phyloP scores from a whole-genome alignment of 2,329 filamentous ascomycete species.

The Penicillium verrucosum region DNA sequence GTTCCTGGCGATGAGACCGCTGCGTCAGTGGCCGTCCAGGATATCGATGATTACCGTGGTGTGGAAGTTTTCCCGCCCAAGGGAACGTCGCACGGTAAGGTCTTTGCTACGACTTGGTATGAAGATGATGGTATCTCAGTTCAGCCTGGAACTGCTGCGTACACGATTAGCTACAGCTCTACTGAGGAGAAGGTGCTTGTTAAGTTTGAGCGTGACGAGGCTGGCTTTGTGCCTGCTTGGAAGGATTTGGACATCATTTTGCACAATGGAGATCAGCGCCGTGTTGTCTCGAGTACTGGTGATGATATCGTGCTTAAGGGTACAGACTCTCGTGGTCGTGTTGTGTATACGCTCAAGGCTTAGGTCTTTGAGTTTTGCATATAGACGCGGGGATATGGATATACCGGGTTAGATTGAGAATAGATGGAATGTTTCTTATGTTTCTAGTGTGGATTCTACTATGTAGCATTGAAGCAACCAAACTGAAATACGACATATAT shows the following conservation, averaged over 20 bases:
- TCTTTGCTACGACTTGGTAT: slow-evolving; percentile 48
- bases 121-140: slow-evolving; percentile 58
- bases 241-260: slow-evolving; percentile 50
- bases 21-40: slow-evolving; percentile 39
- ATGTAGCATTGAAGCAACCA: no score
- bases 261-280: slow-evolving; percentile 49
- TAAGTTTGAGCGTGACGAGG: slow-evolving; percentile 39
- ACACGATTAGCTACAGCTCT: slow-evolving; percentile 45
- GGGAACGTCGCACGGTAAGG: slow-evolving; percentile 38
- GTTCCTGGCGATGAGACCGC: slow-evolving; percentile 51
- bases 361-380: slow-evolving; percentile 2
- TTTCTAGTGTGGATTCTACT: no score
- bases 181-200: slow-evolving; percentile 47
- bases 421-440: no score
- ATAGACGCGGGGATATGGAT: background rate
- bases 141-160: slow-evolving; percentile 40
- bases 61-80: slow-evolving; percentile 57
- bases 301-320: slow-evolving; percentile 30
- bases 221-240: slow-evolving; percentile 50
- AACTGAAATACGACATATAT: no score
- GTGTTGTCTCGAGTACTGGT: slow-evolving; percentile 36
- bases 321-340: slow-evolving; percentile 26
- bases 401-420: no score
- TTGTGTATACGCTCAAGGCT: slow-evolving; percentile 31
- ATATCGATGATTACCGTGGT: slow-evolving; percentile 54